Base-by-base conservation (phyloP, 768 basidiomycete genomes). In the Naganishia kalamii region DNA sequence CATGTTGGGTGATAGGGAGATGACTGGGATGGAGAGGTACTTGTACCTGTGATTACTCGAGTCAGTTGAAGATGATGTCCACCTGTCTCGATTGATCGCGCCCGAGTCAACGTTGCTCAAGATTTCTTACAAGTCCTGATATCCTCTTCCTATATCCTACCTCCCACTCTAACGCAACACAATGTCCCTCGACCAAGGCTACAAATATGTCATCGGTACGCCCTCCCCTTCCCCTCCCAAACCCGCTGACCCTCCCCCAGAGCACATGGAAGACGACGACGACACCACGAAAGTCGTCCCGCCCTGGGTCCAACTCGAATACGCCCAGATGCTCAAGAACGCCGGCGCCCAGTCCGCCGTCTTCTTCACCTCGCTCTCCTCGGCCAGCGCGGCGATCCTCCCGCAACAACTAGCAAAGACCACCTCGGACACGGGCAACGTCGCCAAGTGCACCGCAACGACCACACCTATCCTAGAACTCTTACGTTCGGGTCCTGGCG, bases 251-350 rank as follows among this genome's bases (percentile, higher is more conserved):
- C 12, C 27, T 8, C 32, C 3, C 43, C 25, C 68, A 71, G 77
- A 75, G 63, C 75, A 77, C 54, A 75, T 78, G 75, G 76, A 97
- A 88, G 93, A 97, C 75, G 90, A 92, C 54, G 93, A 97, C 74
- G 92, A 92, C 66, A 81, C 84, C 0, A 81, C 85, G 0, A 84
- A 83, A 69, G 82, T 87, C 3, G 72, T 81, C 29, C 81, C 81
- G 3, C 78, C 79, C 65, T 98, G 94, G 94, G 93, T 97, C 33
- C 84, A 88, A 70, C 84, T 97, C 50, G 94, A 97, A 82, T 97
- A 83, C 57, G 74, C 91, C 85, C 90, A 94, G 74, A 96, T 94
- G 91, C 84, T 87, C 49, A 84, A 76, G 11, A 80, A 94, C 1
- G 88, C 90, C 11, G 89, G 88, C 1, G 75, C 82, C 0, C 76